Base-by-base conservation (phyloP, 768 basidiomycete species). In the Lactarius sanguifluus region DNA sequence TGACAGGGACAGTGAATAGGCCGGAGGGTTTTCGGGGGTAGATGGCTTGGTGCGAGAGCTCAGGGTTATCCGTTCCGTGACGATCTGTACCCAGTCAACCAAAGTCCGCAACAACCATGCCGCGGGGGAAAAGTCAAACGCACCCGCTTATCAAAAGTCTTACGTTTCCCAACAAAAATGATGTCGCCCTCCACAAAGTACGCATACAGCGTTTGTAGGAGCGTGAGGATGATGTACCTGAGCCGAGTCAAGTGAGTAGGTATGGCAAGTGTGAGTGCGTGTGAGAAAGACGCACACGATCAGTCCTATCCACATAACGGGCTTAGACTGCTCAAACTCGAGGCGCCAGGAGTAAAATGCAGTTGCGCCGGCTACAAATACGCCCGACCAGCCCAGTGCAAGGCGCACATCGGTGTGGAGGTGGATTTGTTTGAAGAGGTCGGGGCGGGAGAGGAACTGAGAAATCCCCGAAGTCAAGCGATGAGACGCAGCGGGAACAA, bases 291-390 rank as follows among this genome's bases (percentile, higher is more conserved):
- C 92, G 74, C 77, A 91, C 93, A 87, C 65, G 63, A 88, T 84
- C 71, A 97, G 83, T 2, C 94, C 94, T 10, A 82, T 81, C 82
- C 87, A 89, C 23, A 96, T 85, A 38, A 85, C 85, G 13, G 85
- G 83, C 78, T 97, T 96, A 67, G 90, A 86, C 75, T 88, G 84
- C 76, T 96, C 92, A 75, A 96, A 98, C n/a, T 91, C 90, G 55
- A 89, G 79, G 72, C 90, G 88, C 77, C 88, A 94, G 40, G 93
- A 92, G 72, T 96, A 96, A 52, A 92, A 80, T 40, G 89, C 90
- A 34, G 92, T 93, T 15, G 84, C 89, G 54, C 83, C 84, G 25
- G 95, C 93, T 18, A 96, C 82, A 65, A 94, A 82, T 57, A 94
- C 90, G 68, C 90, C 86, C 18, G 88, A 79, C 91, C 94, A 98